Evolutionary conservation across 208 protist species (phyloP).

Genomic region (Leishmania tropica): DNA sequence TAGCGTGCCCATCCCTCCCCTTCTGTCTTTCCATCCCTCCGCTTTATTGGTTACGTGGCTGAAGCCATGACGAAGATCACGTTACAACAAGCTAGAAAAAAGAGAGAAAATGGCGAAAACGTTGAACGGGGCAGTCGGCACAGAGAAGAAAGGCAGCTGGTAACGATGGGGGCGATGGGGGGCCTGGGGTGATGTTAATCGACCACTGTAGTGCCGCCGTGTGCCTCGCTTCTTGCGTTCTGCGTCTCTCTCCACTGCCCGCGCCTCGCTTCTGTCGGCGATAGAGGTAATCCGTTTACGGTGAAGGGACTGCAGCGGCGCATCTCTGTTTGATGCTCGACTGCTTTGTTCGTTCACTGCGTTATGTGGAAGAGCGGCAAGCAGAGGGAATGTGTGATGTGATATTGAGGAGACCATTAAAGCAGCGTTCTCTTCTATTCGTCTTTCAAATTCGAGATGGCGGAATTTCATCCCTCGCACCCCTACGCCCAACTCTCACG

Average conservation of each 20-base stretch:
- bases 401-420: background rate
- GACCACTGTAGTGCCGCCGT: background rate
- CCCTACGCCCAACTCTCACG: background rate
- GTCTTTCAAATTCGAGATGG: background rate
- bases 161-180: background rate
- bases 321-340: background rate
- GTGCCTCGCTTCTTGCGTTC: background rate
- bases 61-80: background rate
- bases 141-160: background rate
- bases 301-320: background rate
- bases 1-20: background rate
- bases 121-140: background rate
- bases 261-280: background rate
- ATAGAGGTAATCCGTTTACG: background rate
- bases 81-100: background rate
- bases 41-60: background rate
- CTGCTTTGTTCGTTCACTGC: background rate
- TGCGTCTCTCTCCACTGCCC: background rate
- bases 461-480: background rate
- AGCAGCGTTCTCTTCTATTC: background rate
- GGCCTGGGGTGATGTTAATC: background rate
- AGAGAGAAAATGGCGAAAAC: background rate
- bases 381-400: background rate
- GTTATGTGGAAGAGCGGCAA: background rate
- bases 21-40: background rate